Percentiles rank a stretch among this genome's conserved stretches.
phyloP scores from a whole-genome alignment of 768 basidiomycete species.

The Suillus hirtellus region DNA sequence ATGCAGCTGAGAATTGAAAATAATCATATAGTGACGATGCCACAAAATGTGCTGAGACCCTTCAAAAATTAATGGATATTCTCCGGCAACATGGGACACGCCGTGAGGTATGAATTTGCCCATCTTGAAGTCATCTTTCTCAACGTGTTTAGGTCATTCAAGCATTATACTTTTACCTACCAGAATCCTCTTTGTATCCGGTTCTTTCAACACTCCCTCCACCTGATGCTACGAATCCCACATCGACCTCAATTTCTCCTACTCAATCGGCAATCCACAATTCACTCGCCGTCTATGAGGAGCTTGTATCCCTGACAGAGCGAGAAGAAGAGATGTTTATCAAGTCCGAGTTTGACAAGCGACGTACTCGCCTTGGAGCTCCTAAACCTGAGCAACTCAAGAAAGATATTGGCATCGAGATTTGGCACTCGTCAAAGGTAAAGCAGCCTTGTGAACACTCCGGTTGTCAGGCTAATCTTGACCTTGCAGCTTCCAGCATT shows the following conservation, averaged over 20 bases:
- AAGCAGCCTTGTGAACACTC: slow-evolving; percentile 9
- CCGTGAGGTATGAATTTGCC: slow-evolving; percentile 46
- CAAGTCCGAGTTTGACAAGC: slow-evolving; percentile 71
- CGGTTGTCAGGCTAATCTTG: slow-evolving; percentile 8
- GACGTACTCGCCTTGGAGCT: slow-evolving; percentile 75
- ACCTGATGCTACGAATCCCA: slow-evolving; percentile 77
- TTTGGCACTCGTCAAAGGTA: slow-evolving; percentile 64
- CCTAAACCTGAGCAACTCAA: slow-evolving; percentile 56
- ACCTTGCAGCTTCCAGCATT: slow-evolving; percentile 61
- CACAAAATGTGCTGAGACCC: slow-evolving; percentile 73
- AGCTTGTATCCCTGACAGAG: slow-evolving; percentile 67
- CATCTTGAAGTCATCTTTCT: neutral
- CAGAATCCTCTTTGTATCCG: slow-evolving; percentile 64
- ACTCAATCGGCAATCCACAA: slow-evolving; percentile 68
- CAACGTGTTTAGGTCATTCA: slow-evolving; percentile 54
- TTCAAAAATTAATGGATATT: slow-evolving; percentile 75
- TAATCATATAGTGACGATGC: slow-evolving; percentile 59
- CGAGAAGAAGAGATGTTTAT: slow-evolving; percentile 56
- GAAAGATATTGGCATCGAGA: slow-evolving; percentile 66
- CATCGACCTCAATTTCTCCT: slow-evolving; percentile 54
- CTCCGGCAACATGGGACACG: slow-evolving; percentile 61
- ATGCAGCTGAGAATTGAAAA: slow-evolving; percentile 4
- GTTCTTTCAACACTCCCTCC: slow-evolving; percentile 66
- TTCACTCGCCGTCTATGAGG: slow-evolving; percentile 68
- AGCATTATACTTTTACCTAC: slow-evolving; percentile 69